Percentiles rank a stretch among this genome's conserved stretches.
Evolutionary conservation across 148 eudicot species (phyloP).

Genomic region (Amaranthus palmeri): DNA sequence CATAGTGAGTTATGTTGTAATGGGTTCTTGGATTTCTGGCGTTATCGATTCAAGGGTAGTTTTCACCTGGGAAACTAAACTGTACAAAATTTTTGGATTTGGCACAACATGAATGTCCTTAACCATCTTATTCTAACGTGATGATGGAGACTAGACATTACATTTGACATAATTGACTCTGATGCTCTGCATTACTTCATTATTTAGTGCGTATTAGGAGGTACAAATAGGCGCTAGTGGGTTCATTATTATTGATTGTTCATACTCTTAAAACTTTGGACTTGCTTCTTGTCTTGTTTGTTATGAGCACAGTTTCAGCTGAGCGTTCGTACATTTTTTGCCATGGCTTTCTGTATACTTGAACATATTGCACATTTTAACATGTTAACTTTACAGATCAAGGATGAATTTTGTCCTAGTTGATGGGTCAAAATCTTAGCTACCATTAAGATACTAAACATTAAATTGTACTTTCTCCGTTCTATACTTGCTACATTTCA

Average conservation of each 20-base stretch:
- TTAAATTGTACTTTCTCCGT: no score
- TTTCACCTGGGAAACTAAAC: no score
- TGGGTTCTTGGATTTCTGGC: no score
- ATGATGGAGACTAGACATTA: conserved; percentile 12
- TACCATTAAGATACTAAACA: no score
- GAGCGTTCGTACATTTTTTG: not conserved
- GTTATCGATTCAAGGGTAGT: no score
- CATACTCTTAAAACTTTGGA: not conserved
- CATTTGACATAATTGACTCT: not conserved
- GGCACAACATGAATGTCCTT: not conserved
- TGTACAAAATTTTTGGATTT: not conserved
- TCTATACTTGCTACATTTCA: no score
- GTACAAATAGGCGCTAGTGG: not conserved
- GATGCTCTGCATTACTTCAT: not conserved
- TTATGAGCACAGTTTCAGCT: not conserved
- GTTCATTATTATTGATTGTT: no score
- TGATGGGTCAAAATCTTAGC: not conserved
- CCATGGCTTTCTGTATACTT: not conserved
- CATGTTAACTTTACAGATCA: not conserved
- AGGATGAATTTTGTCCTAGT: conserved; percentile 2
- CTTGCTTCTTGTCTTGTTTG: conserved; percentile 1
- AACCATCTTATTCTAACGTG: not conserved
- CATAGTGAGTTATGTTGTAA: no score
- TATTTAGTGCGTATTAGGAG: conserved; percentile 4
- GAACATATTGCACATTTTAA: not conserved